Evolutionary conservation across 345 rosid genomes (phyloP), one percentile per base, ranked within the genome.

Genomic region (Ceriops decandra): DNA sequence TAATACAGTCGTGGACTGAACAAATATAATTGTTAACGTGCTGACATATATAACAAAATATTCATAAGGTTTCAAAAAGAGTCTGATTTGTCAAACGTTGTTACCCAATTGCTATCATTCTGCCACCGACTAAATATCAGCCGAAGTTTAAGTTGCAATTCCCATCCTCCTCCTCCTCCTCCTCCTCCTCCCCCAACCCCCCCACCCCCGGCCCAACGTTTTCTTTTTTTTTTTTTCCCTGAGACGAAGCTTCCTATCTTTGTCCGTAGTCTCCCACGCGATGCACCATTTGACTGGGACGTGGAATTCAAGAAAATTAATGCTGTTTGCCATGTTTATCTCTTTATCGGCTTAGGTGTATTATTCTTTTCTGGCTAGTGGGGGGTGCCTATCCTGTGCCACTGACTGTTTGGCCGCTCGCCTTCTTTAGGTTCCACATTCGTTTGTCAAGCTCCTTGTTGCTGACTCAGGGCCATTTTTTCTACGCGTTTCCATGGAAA

Each of bases 351-450:
- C 46, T 31, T 32, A 3, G 59, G 21, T 26, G 53, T 54, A 32
- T 63, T 58, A 10, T 26, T 33, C 17, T 9, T 9, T 30, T 20
- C 20, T 31, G 52, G 63, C 62, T n/a, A 53, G 72, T 62, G 77
- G 69, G 70, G n/a, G 57, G 46, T 62, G 69, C 59, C 63, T n/a
- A 52, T 38, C 74, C n/a, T n/a, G 26, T 38, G 9, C 20, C 22
- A 35, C 64, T 67, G 42, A 67, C 33, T 16, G 71, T 60, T 68
- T 19, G 78, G 76, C 62, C 74, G 58, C 57, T 63, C 38, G 1
- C 16, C 52, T 60, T 30, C 16, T 42, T 42, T 66, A 62, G 74
- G 62, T 69, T 72, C 11, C 64, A 69, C 49, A 36, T 67, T 68
- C 38, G 52, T 66, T 61, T 31, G 20, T 7, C 10, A 35, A 32